phyloP scores from a whole-genome alignment of 306 rosid genomes.

The Cucumis cinereus region DNA sequence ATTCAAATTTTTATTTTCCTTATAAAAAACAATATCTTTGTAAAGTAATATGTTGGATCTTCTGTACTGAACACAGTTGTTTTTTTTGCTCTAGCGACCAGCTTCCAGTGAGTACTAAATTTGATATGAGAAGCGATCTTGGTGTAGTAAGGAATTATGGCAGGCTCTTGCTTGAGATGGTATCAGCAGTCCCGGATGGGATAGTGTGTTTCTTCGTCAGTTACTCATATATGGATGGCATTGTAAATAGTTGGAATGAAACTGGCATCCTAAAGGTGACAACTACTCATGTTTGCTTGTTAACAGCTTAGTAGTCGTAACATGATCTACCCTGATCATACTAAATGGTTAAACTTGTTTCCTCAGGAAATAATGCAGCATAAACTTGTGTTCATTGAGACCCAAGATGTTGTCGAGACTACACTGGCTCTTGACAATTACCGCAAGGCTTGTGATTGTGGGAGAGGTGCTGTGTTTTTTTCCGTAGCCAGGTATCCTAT shows the following conservation, averaged over 20 bases:
- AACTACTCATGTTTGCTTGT: conserved; percentile 7
- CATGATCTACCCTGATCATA: background rate
- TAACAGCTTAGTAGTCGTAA: background rate
- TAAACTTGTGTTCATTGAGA: conserved; percentile 86
- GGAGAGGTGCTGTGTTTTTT: conserved; percentile 94
- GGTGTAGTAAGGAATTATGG: conserved; percentile 94
- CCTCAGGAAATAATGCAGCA: conserved; percentile 93
- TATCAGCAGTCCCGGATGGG: conserved; percentile 91
- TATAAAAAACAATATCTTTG: too few species aligned
- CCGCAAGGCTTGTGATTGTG: conserved; percentile 95
- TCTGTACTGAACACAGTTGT: conserved; percentile 8
- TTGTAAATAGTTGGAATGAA: conserved; percentile 90
- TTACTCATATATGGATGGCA: conserved; percentile 95
- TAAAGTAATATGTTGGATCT: background rate
- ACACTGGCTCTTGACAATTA: conserved; percentile 94
- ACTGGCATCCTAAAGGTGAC: conserved; percentile 76
- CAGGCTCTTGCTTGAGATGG: conserved; percentile 91
- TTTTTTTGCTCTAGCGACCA: conserved; percentile 63
- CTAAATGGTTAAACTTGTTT: conserved; percentile 5
- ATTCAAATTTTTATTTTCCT: background rate
- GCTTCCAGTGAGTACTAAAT: conserved; percentile 92
- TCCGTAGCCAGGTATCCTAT: conserved; percentile 77
- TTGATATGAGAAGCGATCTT: conserved; percentile 96
- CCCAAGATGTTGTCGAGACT: conserved; percentile 94
- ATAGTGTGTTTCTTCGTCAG: conserved; percentile 88